Evolutionary conservation across 1,284 basidiomycete genomes (phyloP).

Genomic region (Cutaneotrichosporon sp.): DNA sequence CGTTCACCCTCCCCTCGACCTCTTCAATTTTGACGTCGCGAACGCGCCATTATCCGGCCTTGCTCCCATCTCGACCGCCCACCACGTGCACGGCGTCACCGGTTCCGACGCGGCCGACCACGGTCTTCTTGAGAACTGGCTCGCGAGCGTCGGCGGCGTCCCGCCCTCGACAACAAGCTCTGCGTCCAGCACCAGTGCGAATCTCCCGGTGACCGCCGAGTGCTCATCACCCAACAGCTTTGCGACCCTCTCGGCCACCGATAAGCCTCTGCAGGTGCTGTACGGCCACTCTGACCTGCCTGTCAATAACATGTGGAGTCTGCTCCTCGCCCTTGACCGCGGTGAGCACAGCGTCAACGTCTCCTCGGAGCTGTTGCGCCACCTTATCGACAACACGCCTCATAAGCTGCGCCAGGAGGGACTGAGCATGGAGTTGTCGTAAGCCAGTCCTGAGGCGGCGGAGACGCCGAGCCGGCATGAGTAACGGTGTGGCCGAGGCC

Average conservation of each 20-base stretch:
- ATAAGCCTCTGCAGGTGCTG: constrained; percentile 9
- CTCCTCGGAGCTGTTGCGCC: constrained; percentile 17
- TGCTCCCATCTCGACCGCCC: background rate
- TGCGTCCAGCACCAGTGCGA: background rate
- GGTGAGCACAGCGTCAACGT: constrained; percentile 22
- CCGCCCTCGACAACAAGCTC: constrained; percentile 1
- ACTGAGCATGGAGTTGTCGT: constrained; percentile 6
- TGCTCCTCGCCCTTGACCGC: constrained; percentile 22
- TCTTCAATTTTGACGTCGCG: constrained; percentile 1
- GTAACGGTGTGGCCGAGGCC: background rate
- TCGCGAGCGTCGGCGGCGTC: constrained; percentile 5
- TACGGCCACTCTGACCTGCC: constrained; percentile 12
- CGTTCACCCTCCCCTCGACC: background rate
- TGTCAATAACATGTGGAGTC: constrained; percentile 16
- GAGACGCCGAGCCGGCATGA: too few species aligned
- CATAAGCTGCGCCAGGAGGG: background rate
- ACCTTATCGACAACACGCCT: constrained; percentile 11
- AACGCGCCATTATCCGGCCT: background rate
- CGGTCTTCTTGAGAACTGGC: constrained; percentile 9
- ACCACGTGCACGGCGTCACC: background rate
- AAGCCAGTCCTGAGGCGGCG: background rate
- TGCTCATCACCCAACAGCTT: background rate
- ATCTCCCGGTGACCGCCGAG: background rate
- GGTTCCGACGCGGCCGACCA: constrained; percentile 5
- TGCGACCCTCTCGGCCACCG: background rate